A percentile compares a stretch with the other conserved stretches of the same genome.
Conservation (phyloP, 768 basidiomycete species). For the Asterophora parasitica region DNA sequence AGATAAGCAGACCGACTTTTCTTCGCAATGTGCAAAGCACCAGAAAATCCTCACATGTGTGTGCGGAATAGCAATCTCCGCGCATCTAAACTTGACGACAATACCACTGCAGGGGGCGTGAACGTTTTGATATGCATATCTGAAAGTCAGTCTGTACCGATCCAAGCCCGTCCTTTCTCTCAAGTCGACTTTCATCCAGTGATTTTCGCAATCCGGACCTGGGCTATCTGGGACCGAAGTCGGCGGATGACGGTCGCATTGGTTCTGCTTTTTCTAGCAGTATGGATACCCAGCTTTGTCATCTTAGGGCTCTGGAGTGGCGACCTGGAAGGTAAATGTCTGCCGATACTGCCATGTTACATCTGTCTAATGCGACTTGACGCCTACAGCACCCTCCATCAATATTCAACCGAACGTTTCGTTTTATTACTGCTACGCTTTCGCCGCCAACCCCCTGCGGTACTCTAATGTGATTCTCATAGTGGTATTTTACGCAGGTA, state of each 20-base stretch:
- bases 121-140: constrained; percentile 4
- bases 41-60: constrained; percentile 1
- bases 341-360: background rate
- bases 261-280: background rate
- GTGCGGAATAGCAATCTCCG: background rate
- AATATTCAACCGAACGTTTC: constrained; percentile 1
- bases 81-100: background rate
- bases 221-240: constrained; percentile 2
- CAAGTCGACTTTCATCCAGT: background rate
- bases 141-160: background rate
- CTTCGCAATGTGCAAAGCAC: background rate
- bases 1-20: background rate
- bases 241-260: background rate
- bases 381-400: background rate
- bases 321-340: background rate
- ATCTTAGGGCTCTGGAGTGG: background rate
- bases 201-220: constrained; percentile 2
- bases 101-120: background rate
- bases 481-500: background rate
- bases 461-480: background rate
- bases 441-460: constrained; percentile 1
- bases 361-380: background rate
- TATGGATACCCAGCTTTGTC: background rate
- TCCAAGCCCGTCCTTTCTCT: background rate
- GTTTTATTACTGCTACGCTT: background rate